Evolutionary conservation across 768 basidiomycete genomes (phyloP), one percentile per base, ranked within the genome.

Genomic region (Rhodotorula toruloides): DNA sequence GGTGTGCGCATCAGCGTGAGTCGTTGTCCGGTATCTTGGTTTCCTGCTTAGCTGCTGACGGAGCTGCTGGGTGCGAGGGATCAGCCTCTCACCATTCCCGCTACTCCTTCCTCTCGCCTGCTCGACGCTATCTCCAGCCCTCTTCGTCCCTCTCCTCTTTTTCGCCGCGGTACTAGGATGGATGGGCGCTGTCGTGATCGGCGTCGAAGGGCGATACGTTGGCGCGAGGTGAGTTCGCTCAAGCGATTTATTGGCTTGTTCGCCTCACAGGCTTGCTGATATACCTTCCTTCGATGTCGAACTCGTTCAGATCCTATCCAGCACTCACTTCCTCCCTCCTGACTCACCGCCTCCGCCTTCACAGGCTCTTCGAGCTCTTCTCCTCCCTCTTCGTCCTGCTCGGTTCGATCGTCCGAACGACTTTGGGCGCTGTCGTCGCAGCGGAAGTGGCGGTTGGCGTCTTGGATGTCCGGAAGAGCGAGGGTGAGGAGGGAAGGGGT

Each of bases 281-380:
- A 8, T 6, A 21, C 3, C 56, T 1, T 17, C n/a, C n/a, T n/a
- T 42, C n/a, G n/a, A n/a, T n/a, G n/a, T n/a, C n/a, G n/a, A 7
- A 39, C 16, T 14, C 6, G 2, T 10, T 9, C 57, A 71, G 61
- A 22, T 71, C 70, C 10, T 72, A 60, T 56, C 67, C 68, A 13
- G 65, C 63, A 22, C 64, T 74, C 43, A 69, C 74, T 5, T 68
- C 61, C 1, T 65, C 72, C 32, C 71, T 72, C 34, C 72, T 75
- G 48, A 72, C 74, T 0, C 68, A 70, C 32, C 61, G 68, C 13
- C 56, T 67, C 57, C 63, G 67, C 29, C 57, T 67, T 17, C 65
- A 72, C 34, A 60, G 53, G 21, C 25, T 68, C 36, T 68, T 71
- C 46, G 72, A 73, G 60, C 47, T 75, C 49, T 52, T 72, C 32